These are phyloP conservation scores for Ashbya aceris DNA, from an alignment of 1,139 yeast species.

Conservation along the genomic window DNA sequence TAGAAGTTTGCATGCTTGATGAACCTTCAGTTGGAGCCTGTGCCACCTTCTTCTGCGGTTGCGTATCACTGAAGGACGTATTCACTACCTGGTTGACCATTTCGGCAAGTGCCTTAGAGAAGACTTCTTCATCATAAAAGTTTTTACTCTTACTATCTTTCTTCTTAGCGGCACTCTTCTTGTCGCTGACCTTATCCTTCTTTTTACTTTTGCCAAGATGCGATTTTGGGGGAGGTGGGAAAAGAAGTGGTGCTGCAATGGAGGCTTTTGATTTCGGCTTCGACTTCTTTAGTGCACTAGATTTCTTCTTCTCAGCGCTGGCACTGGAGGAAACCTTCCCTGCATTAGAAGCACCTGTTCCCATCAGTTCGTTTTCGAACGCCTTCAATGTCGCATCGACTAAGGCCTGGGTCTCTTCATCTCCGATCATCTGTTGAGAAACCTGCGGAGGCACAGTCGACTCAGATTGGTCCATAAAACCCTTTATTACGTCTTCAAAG, in stretches of 20 bases:
- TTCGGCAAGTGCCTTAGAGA: constrained; percentile 27
- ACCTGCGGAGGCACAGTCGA: background rate
- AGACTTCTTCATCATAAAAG: constrained; percentile 21
- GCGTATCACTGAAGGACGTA: constrained; percentile 18
- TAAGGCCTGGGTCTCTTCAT: constrained; percentile 26
- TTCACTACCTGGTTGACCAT: constrained; percentile 29
- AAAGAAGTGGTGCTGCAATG: background rate
- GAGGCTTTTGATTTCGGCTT: constrained; percentile 5
- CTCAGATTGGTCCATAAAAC: constrained; percentile 20
- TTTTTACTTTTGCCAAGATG: constrained; percentile 4
- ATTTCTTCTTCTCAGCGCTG: constrained; percentile 8
- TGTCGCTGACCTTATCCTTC: constrained; percentile 8
- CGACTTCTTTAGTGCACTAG: constrained; percentile 7
- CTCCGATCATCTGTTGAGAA: constrained; percentile 10
- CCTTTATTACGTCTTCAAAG: constrained; percentile 27
- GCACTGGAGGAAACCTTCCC: constrained; percentile 7
- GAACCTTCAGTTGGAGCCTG: background rate
- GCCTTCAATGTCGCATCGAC: constrained; percentile 29
- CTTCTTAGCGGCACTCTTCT: constrained; percentile 16
- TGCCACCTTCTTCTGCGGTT: background rate
- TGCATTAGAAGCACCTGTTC: constrained; percentile 8
- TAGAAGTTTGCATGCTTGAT: constrained; percentile 1
- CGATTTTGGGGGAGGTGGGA: constrained; percentile 1
- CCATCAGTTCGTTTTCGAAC: constrained; percentile 25
- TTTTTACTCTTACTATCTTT: constrained; percentile 6